Evolutionary conservation across 495 filamentous ascomycete species (phyloP), one percentile per base, ranked within the genome.

Genomic region (Pseudevernia furfuracea): DNA sequence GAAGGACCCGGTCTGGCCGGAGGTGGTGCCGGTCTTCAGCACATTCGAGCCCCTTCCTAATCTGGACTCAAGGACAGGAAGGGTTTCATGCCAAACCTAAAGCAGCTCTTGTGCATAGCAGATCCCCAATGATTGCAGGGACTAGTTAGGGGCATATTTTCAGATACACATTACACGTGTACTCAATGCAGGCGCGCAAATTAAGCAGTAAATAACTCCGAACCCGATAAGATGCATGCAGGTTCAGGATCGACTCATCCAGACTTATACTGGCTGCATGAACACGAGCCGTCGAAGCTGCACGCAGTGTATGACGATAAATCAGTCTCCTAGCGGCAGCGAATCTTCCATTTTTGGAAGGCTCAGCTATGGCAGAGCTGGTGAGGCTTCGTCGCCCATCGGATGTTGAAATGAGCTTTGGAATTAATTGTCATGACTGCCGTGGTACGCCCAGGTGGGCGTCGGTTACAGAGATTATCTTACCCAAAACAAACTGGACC

Each of bases 181-280:
- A 34, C 15, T 15, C 4, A 23, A 32, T 32, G 15, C 0, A 17
- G 15, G 14, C 14, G 30, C 30, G 52, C 28, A n/a, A n/a, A n/a
- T n/a, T n/a, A n/a, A n/a, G n/a, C n/a, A n/a, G n/a, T n/a, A 14
- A 55, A 55, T 32, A 34, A 10, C 15, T 32, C 52, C 52, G 52
- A 55, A 34, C 6, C 52, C 52, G 28, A 55, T 34, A 30, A 55
- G 52, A 55, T 55, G 25, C 52, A n/a, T n/a, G n/a, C n/a, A n/a
- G n/a, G n/a, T n/a, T n/a, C n/a, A 30, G 52, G 7, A 55, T 55
- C 52, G 52, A 55, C 17, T 34, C 28, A 21, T 55, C 52, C 30
- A 34, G 52, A 55, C 21, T 11, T 0, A 55, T 34, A 2, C n/a
- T 55, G 21, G 52, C 52, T 55, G 52, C 52, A 55, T 21, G 15